A percentile compares a stretch with the other conserved stretches of the same genome.
Evolutionary conservation across 2,329 filamentous ascomycete genomes (phyloP).

Genomic region (Xylariales sp.): DNA sequence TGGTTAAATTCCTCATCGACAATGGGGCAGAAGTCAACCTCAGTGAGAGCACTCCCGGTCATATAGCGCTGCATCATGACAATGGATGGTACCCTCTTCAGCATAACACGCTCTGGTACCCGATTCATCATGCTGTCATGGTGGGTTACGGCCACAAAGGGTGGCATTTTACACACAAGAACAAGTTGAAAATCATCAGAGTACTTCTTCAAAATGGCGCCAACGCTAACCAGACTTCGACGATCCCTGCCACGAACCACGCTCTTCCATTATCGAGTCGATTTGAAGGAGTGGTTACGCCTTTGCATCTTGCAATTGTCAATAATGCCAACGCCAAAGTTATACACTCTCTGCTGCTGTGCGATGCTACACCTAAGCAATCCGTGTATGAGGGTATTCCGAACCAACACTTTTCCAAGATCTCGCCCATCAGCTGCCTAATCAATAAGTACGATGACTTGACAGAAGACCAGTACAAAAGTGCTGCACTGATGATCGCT

Average conservation of each 20-base stretch:
- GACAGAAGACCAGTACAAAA: background rate
- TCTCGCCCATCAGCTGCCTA: constrained; percentile 2
- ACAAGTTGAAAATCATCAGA: constrained; percentile 1
- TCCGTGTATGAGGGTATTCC: background rate
- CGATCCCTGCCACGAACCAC: background rate
- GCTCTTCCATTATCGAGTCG: background rate
- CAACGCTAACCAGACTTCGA: constrained; percentile 2
- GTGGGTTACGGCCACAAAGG: background rate
- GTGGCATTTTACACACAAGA: background rate
- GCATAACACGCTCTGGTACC: background rate
- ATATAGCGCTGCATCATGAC: too few species aligned
- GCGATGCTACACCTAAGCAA: background rate
- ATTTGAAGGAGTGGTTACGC: background rate
- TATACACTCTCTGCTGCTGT: background rate
- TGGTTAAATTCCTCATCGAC: background rate
- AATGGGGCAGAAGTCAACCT: background rate
- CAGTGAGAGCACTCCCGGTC: background rate
- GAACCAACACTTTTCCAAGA: background rate
- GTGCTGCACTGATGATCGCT: background rate
- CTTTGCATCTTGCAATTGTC: constrained; percentile 1
- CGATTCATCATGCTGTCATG: constrained; percentile 3
- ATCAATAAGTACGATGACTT: background rate
- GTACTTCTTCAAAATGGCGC: constrained; percentile 1
- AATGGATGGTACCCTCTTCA: too few species aligned
- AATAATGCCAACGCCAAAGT: constrained; percentile 1